Evolutionary conservation across 2,329 filamentous ascomycete genomes (phyloP), one percentile per base, ranked within the genome.

Genomic region (Decorospora gaudefroyi): DNA sequence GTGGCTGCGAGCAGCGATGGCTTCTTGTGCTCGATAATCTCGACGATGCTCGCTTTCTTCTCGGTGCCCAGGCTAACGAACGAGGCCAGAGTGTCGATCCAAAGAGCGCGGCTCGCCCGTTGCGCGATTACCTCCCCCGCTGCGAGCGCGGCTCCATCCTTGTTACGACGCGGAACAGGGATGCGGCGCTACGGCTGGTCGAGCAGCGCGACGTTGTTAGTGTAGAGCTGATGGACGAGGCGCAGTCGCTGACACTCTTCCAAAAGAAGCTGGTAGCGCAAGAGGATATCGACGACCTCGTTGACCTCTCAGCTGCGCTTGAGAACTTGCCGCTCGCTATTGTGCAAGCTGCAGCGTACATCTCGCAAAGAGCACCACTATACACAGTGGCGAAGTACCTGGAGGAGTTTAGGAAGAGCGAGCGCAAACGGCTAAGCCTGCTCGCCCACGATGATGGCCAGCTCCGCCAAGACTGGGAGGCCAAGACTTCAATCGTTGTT

Each of bases 311-410:
- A 3, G 34, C 38, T 1, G 54, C 53, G 11, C 63, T 72, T 0
- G 67, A 68, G 0, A 53, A 40, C 35, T 64, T 70, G 40, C 69
- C 69, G 6, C 64, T 71, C n/a, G 68, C 69, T 1, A 56, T 71
- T 2, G 38, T 58, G 3, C 65, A 71, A 33, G 68, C 69, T 11
- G 59, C 61, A 4, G 52, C 62, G 7, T 70, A 67, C 37, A 71
- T 72, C 31, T 26, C 10, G 2, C 23, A 53, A 8, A 30, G 48
- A 46, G 47, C 44, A n/a, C 53, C 53, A 2, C 41, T 32, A 18
- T 51, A 5, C 17, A 53, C 56, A 1, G 46, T 59, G 18, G 13
- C 8, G 4, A 22, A 42, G 31, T 79, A 80, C 46, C 52, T 79
- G 1, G 46, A 60, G 1, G 49, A 71, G 3, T 72, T 76, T 43